Evolutionary conservation across 1,139 yeast genomes (phyloP).

Genomic region (Ogataea hybrid): DNA sequence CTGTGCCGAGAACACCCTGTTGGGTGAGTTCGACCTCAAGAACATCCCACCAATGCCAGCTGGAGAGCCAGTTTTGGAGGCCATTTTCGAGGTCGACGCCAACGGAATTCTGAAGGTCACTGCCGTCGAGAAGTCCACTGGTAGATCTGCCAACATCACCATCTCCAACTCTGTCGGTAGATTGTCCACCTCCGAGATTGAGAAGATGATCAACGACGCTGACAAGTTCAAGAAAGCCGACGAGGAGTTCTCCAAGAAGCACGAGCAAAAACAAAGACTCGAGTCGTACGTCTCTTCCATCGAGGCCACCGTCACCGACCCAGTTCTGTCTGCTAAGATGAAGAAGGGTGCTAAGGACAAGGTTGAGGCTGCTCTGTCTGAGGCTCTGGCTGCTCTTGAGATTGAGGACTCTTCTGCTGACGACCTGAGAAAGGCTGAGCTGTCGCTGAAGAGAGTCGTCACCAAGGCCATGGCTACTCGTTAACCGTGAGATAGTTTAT

Average conservation of each 20-base stretch:
- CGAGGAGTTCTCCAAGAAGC: slow-evolving; percentile 99
- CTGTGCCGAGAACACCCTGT: slow-evolving; percentile 98
- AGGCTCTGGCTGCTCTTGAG: slow-evolving; percentile 97
- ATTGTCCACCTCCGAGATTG: slow-evolving; percentile 96
- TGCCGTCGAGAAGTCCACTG: slow-evolving; percentile 98
- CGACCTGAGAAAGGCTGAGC: slow-evolving; percentile 99
- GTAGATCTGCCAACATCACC: slow-evolving; percentile 99
- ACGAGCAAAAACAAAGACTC: slow-evolving; percentile 98
- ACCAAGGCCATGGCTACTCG: slow-evolving; percentile 99
- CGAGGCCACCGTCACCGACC: slow-evolving; percentile 97
- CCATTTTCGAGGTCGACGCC: slow-evolving; percentile 99
- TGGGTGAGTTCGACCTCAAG: slow-evolving; percentile 99
- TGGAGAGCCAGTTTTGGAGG: slow-evolving; percentile 99
- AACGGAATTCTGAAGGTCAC: slow-evolving; percentile 99
- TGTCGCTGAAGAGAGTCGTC: slow-evolving; percentile 98
- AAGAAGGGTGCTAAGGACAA: slow-evolving; percentile 98
- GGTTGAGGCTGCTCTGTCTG: slow-evolving; percentile 98
- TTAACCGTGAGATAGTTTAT: slow-evolving; percentile 44
- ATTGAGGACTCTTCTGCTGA: slow-evolving; percentile 96
- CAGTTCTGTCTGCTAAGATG: slow-evolving; percentile 96
- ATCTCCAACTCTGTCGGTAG: slow-evolving; percentile 99
- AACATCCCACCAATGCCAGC: slow-evolving; percentile 99
- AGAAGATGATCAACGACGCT: slow-evolving; percentile 98
- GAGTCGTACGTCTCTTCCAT: slow-evolving; percentile 98
- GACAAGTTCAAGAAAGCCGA: slow-evolving; percentile 99